Evolutionary conservation across 2,329 filamentous ascomycete species (phyloP), one percentile per base, ranked within the genome.

Genomic region (Bipolaris bicolor): DNA sequence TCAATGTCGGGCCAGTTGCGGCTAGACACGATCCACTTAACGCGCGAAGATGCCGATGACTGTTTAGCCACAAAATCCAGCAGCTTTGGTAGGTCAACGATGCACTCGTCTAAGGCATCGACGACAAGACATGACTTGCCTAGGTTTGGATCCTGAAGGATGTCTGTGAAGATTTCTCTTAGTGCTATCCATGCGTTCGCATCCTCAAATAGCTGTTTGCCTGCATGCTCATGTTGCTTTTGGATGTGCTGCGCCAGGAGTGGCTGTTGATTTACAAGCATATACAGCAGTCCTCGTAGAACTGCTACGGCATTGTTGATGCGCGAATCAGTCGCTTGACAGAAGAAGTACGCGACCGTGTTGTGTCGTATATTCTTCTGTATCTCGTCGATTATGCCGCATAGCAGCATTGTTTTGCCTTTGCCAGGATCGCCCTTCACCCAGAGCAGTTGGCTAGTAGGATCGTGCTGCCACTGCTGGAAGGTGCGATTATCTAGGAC

Each of bases 231-330:
- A 33, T 80, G 78, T 40, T 71, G 69, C 7, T 68, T 51, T 5
- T 46, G 54, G 15, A 63, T n/a, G 20, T 60, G 55, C n/a, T 5
- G 1, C 3, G 24, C 29, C 0, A 82, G 71, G 3, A 59, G 63
- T 24, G 68, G 70, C 3, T 79, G 64, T 52, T 78, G 65, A 1
- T 58, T 37, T 3, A 78, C 48, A 0, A 84, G 68, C 11, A 77
- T 41, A 36, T 73, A 81, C 0, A 83, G 69, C 0, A 84, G 66
- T 0, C 81, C 79, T 0, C 77, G 73, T 2, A 83, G 58, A 0
- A 82, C 75, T 1, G 78, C 70, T 0, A 63, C 70, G 0, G 76
- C 76, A 44, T 62, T 26, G 7, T 26, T 26, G 6, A 26, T 26
- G 24, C 24, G 24, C 24, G 24, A 26, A 2, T 26, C 24, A 78